Base-by-base conservation (phyloP, 805 yeast species). In the Saturnispora mendoncae region DNA sequence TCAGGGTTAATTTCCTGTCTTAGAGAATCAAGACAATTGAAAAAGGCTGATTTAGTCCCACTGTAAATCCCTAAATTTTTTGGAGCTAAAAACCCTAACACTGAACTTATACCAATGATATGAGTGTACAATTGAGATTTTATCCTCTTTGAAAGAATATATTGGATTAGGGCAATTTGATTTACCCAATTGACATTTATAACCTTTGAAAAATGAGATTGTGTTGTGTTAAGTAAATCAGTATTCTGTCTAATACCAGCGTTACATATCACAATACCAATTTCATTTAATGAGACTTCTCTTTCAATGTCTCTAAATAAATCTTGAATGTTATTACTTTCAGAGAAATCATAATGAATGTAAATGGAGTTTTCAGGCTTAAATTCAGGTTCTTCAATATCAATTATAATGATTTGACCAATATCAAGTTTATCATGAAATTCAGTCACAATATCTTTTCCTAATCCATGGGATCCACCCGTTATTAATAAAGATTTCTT, bases 401-500 rank as follows among this genome's bases (percentile, higher is more conserved):
- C 74, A 13, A 68, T 36, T 1, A 65, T 53, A 33, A 52, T 47
- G 12, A 69, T 57, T 17, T 45, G 51, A 14, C 45, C 53, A 19
- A 23, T 21, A 24, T 45, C 38, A 5, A 17, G 2, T 12, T 33
- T 28, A 9, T 12, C 23, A 15, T 25, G 19, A 32, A 38, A 38
- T 25, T 34, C n/a, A 26, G 49, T 48, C 3, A 63, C 68, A 4
- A 71, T 50, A 36, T 64, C 68, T 2, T 51, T 47, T 0, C 80
- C 80, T n/a, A 74, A 54, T 0, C 80, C 79, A 25, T 54, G 49
- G 13, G 71, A 58, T 0, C 78, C 79, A 0, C 80, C 80, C 0
- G 78, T 72, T 6, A 36, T 28, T 32, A 45, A 28, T 9, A 34
- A 40, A 2, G 40, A 31, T 12, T 32, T 20, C 18, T 23, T 27